Evolutionary conservation across 176 grass and related monocot species (phyloP).

Genomic region (Cenchrus fungigraminus): DNA sequence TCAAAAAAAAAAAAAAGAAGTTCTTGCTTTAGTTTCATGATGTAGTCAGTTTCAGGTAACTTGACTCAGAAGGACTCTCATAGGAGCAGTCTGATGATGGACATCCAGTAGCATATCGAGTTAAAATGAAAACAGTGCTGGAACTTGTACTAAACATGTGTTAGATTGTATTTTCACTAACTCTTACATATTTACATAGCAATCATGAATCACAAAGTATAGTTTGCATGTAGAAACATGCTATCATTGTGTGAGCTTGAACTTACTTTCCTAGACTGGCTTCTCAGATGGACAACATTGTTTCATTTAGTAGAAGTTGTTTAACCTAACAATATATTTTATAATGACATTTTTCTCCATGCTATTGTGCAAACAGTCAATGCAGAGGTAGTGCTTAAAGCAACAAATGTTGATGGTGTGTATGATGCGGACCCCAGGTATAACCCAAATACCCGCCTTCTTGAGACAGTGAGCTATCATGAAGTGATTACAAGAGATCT

Average conservation of each 20-base stretch:
- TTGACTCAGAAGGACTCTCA: neutral
- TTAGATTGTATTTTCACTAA: neutral
- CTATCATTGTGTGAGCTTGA: conserved; percentile 7
- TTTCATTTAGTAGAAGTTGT: neutral
- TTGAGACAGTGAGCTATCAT: conserved; percentile 84
- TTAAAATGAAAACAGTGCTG: neutral
- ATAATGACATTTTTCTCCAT: neutral
- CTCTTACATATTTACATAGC: conserved; percentile 13
- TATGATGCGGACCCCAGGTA: conserved; percentile 79
- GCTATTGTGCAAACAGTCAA: conserved; percentile 57
- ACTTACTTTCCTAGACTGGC: neutral
- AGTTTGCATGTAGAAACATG: neutral
- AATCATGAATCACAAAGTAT: neutral
- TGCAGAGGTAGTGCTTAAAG: conserved; percentile 97
- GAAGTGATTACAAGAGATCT: conserved; percentile 85
- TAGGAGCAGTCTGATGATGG: neutral
- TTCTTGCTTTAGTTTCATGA: conserved; percentile 8
- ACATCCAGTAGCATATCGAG: neutral
- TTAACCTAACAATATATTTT: neutral
- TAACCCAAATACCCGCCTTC: conserved; percentile 75
- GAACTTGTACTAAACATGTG: neutral
- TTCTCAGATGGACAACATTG: neutral
- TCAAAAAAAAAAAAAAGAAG: too few relatives aligned
- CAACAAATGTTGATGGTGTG: conserved; percentile 96
- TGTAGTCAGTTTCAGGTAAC: conserved; percentile 22